Conservation (phyloP, 2,329 filamentous ascomycete species). For the Thermoascus crustaceus region DNA sequence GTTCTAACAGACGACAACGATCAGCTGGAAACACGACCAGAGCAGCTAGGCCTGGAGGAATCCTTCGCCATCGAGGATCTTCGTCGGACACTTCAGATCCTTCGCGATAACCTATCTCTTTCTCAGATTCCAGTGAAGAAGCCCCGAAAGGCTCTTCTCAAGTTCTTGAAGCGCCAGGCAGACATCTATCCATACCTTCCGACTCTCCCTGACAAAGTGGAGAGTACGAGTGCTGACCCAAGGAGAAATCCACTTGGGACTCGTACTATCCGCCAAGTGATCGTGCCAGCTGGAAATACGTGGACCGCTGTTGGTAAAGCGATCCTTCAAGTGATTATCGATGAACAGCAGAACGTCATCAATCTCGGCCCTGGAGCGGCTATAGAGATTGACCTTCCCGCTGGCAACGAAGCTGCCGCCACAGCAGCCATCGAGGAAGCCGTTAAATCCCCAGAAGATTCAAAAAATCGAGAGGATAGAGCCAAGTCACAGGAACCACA, state of each 20-base stretch:
- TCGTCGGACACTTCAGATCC: constrained; percentile 38
- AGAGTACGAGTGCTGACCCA: constrained; percentile 20
- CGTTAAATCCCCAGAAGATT: constrained; percentile 4
- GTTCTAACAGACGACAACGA: constrained; percentile 56
- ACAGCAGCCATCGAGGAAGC: constrained; percentile 10
- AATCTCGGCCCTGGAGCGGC: constrained; percentile 28
- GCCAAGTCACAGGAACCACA: constrained; percentile 6
- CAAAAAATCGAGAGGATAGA: constrained; percentile 8
- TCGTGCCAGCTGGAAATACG: constrained; percentile 25
- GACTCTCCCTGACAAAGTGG: constrained; percentile 21
- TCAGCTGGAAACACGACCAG: constrained; percentile 44
- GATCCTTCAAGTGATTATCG: constrained; percentile 37
- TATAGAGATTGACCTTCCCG: constrained; percentile 36
- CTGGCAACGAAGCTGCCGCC: constrained; percentile 16
- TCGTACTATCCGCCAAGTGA: constrained; percentile 30
- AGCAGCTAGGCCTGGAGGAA: constrained; percentile 52
- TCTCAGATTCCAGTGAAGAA: constrained; percentile 43
- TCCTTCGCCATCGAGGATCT: constrained; percentile 46
- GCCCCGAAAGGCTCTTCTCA: constrained; percentile 45
- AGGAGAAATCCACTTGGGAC: constrained; percentile 29
- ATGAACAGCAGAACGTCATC: constrained; percentile 29
- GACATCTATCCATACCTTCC: constrained; percentile 46
- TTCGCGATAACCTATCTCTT: constrained; percentile 50
- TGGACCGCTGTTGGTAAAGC: constrained; percentile 44
- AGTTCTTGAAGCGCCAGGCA: constrained; percentile 45